Conservation (phyloP, 176 grass and related monocot genomes). For the Typha latifolia region DNA sequence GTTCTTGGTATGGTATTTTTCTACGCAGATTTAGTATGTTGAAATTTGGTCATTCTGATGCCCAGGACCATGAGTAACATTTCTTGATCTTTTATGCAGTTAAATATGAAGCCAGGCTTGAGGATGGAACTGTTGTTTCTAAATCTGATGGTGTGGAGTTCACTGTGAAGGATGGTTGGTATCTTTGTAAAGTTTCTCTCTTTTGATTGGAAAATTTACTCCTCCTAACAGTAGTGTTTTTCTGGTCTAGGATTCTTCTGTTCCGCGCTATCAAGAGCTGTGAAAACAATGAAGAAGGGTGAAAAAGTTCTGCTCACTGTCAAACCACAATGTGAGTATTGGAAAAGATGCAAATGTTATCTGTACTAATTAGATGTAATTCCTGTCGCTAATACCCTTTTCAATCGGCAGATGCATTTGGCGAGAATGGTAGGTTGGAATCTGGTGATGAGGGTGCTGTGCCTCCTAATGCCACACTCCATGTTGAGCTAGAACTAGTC, state of each 20-base stretch:
- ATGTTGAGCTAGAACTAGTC: slow-evolving; percentile 57
- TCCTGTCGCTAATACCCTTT: not conserved
- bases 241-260: slow-evolving; percentile 53
- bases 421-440: slow-evolving; percentile 34
- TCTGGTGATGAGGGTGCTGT: slow-evolving; percentile 37
- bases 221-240: slow-evolving; percentile 2
- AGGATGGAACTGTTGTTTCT: slow-evolving; percentile 55
- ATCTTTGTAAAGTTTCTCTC: not conserved
- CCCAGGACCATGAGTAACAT: not conserved
- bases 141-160: slow-evolving; percentile 79
- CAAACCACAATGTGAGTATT: slow-evolving; percentile 61
- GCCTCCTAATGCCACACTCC: slow-evolving; percentile 43
- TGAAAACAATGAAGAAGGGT: slow-evolving; percentile 80
- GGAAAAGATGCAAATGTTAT: not conserved
- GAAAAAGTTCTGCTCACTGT: slow-evolving; percentile 67
- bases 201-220: not conserved
- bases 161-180: slow-evolving; percentile 59
- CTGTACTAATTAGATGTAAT: not conserved
- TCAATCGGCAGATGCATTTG: slow-evolving; percentile 53
- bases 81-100: slow-evolving; percentile 28
- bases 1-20: slow-evolving; percentile 43
- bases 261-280: slow-evolving; percentile 59
- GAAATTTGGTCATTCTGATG: not conserved
- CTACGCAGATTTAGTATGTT: not conserved
- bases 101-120: slow-evolving; percentile 65